These are phyloP conservation scores for Fomitopsis betulina DNA, from an alignment of 1,284 basidiomycete species.

Conservation along the genomic window DNA sequence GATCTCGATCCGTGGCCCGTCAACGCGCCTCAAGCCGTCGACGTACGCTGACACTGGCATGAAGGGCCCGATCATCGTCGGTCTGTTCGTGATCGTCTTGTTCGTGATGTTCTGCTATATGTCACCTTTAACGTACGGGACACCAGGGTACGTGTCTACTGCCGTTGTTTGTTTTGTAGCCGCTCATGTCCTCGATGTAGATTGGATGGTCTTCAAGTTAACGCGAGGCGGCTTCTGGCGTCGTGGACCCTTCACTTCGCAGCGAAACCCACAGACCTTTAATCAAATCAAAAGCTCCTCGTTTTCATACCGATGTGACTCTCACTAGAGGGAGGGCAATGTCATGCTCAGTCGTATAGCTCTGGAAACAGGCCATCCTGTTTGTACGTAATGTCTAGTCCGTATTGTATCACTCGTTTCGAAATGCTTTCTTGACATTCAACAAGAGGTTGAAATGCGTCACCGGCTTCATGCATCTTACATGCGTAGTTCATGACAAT, in stretches of 20 bases:
- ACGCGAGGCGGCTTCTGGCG: conserved; percentile 63
- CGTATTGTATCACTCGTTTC: not conserved
- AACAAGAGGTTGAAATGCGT: no score
- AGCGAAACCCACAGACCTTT: conserved; percentile 41
- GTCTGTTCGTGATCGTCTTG: conserved; percentile 53
- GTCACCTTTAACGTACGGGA: conserved; percentile 88
- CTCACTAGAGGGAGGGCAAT: not conserved
- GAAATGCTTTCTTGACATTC: not conserved
- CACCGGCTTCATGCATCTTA: no score
- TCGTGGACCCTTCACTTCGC: conserved; percentile 86
- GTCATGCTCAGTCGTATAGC: not conserved
- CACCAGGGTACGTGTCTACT: conserved; percentile 67
- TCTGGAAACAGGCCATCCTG: not conserved
- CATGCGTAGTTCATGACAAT: no score
- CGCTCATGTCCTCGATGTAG: conserved; percentile 34
- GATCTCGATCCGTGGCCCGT: conserved; percentile 63
- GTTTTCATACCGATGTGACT: not conserved
- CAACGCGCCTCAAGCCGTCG: conserved; percentile 55
- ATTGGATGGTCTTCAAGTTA: conserved; percentile 70
- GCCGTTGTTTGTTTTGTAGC: not conserved
- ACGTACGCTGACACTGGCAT: conserved; percentile 72
- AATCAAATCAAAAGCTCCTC: not conserved
- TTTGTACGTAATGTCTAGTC: conserved; percentile 1
- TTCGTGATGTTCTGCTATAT: conserved; percentile 73
- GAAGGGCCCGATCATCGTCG: conserved; percentile 63